Percentiles rank a stretch among this genome's conserved stretches.
phyloP scores from a whole-genome alignment of 225 moss, liverwort and hornwort species.

The Climacium dendroides region DNA sequence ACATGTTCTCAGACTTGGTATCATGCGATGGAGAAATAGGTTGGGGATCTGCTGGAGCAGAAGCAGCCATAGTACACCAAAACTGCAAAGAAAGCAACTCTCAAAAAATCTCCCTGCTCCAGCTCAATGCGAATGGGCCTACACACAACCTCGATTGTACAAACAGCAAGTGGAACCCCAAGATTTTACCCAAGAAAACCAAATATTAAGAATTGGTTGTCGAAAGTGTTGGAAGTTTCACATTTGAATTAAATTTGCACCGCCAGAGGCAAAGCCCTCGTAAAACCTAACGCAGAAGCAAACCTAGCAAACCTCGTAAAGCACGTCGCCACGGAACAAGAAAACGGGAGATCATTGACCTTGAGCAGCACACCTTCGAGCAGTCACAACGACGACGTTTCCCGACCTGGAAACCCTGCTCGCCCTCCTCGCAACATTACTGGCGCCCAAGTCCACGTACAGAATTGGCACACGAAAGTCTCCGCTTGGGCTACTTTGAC shows the following conservation, averaged over 20 bases:
- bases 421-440: too few relatives aligned
- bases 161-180: not conserved
- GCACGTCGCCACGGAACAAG: not conserved
- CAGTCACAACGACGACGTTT: not conserved
- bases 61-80: slow-evolving; percentile 64
- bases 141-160: not conserved
- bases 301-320: not conserved
- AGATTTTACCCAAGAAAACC: not conserved
- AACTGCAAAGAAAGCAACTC: not conserved
- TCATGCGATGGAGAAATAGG: slow-evolving; percentile 56
- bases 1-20: slow-evolving; percentile 73
- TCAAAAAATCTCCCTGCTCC: not conserved
- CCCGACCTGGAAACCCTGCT: not conserved
- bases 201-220: not conserved
- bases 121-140: not conserved
- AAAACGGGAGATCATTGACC: not conserved
- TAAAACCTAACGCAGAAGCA: not conserved
- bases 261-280: not conserved
- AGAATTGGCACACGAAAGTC: not conserved
- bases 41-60: slow-evolving; percentile 49
- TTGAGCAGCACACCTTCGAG: not conserved
- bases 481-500: not conserved
- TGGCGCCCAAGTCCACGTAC: not conserved
- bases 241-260: not conserved
- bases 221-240: not conserved